Evolutionary conservation across 1,284 basidiomycete species (phyloP).

Genomic region (Moniliella sp.): DNA sequence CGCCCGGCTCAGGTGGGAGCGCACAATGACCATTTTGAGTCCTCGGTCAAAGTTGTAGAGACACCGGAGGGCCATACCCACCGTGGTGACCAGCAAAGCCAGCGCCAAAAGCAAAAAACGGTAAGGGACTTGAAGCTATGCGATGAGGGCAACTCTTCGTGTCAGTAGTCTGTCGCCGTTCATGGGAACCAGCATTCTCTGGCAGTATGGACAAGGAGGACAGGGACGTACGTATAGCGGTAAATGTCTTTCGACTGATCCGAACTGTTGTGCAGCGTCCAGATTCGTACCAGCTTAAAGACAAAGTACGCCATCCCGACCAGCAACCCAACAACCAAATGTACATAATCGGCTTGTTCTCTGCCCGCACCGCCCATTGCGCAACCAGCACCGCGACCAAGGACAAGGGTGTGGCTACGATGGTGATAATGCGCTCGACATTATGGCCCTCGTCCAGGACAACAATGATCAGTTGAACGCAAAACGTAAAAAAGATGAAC

Average conservation of each 20-base stretch:
- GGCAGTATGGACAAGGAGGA: conserved; percentile 6
- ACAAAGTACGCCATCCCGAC: conserved; percentile 20
- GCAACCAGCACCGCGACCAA: conserved; percentile 16
- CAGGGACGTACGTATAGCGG: conserved; percentile 2
- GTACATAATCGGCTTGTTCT: conserved; percentile 14
- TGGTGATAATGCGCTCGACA: conserved; percentile 16
- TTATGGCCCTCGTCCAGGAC: conserved; percentile 12
- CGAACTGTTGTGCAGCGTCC: conserved; percentile 10
- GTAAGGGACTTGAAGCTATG: too few species aligned
- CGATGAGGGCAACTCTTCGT: too few species aligned
- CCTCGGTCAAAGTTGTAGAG: conserved; percentile 20
- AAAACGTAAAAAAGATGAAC: neutral
- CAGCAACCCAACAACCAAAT: conserved; percentile 11
- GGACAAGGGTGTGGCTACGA: conserved; percentile 15
- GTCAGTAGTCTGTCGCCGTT: too few species aligned
- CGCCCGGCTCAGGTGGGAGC: too few species aligned
- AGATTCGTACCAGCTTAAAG: conserved; percentile 21
- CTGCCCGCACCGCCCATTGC: conserved; percentile 16
- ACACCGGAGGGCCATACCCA: conserved; percentile 14
- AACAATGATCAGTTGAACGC: conserved; percentile 15
- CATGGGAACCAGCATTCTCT: too few species aligned
- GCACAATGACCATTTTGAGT: conserved; percentile 12
- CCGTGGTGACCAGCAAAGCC: conserved; percentile 13
- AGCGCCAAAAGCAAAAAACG: too few species aligned
- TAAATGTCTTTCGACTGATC: conserved; percentile 17